Conservation (phyloP, 2,329 filamentous ascomycete genomes). For the Fusarium sarcochroum region DNA sequence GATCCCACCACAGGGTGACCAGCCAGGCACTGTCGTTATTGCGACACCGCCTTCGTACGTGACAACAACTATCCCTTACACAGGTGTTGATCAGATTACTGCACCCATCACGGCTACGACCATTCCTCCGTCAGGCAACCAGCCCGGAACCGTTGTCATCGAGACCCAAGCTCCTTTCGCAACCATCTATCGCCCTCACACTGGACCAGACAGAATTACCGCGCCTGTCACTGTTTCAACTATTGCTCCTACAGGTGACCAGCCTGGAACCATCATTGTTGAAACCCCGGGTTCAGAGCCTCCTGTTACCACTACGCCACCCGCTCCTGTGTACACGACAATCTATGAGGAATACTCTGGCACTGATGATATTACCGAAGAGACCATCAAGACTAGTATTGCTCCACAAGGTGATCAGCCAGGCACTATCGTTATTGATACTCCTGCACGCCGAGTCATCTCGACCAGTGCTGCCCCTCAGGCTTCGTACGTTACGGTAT, state of each 20-base stretch:
- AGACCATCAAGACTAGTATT: conserved; percentile 22
- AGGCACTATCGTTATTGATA: conserved; percentile 35
- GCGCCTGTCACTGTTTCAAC: conserved; percentile 28
- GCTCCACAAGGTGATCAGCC: conserved; percentile 29
- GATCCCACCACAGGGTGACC: conserved; percentile 3
- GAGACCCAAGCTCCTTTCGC: conserved; percentile 32
- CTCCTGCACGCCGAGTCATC: conserved; percentile 13
- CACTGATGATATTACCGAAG: conserved; percentile 23
- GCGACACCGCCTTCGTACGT: conserved; percentile 32
- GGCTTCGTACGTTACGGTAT: conserved; percentile 24
- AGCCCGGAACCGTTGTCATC: conserved; percentile 30
- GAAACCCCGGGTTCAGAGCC: conserved; percentile 30
- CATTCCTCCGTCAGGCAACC: conserved; percentile 11
- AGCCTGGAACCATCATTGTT: conserved; percentile 34
- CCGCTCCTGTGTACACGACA: conserved; percentile 23
- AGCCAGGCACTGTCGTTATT: conserved; percentile 31
- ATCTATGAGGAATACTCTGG: conserved; percentile 29
- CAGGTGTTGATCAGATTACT: conserved; percentile 24
- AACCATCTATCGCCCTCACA: conserved; percentile 28
- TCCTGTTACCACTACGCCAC: conserved; percentile 26
- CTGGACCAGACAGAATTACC: conserved; percentile 22
- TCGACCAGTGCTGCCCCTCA: conserved; percentile 11
- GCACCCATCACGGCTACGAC: conserved; percentile 24
- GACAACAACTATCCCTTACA: conserved; percentile 27
- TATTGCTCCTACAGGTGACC: conserved; percentile 17